Conservation (phyloP, 1,284 basidiomycete species). For the Moesziomyces antarcticus region DNA sequence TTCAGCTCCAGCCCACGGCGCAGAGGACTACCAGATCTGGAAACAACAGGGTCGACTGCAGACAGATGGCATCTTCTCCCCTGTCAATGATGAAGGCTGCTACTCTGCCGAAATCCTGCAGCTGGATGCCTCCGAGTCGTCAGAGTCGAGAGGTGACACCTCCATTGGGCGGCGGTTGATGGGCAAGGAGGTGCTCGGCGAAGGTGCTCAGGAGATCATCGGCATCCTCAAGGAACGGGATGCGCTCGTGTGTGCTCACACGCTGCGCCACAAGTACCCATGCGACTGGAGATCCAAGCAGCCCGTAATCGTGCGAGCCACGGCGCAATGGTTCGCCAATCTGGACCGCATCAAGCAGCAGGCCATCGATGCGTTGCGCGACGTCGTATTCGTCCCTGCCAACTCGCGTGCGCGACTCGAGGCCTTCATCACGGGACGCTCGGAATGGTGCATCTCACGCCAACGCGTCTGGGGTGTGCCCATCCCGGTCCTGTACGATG, state of each 20-base stretch:
- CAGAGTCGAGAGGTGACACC: constrained; percentile 72
- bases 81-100: constrained; percentile 81
- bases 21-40: constrained; percentile 80
- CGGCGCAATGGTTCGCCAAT: constrained; percentile 98
- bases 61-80: constrained; percentile 53
- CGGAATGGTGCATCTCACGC: constrained; percentile 99
- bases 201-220: constrained; percentile 78
- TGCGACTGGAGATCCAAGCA: constrained; percentile 97
- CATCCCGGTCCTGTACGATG: constrained; percentile 86
- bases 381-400: constrained; percentile 81
- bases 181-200: constrained; percentile 79
- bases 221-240: constrained; percentile 70
- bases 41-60: constrained; percentile 46
- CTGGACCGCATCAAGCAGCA: constrained; percentile 82
- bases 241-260: constrained; percentile 75
- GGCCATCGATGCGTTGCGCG: constrained; percentile 78
- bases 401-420: constrained; percentile 74
- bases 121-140: constrained; percentile 6
- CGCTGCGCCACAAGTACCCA: constrained; percentile 88
- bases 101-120: constrained; percentile 72
- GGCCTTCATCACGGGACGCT: constrained; percentile 84
- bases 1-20: constrained; percentile 92
- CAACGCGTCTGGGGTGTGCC: constrained; percentile 98
- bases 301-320: constrained; percentile 93
- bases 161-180: constrained; percentile 70